phyloP scores from a whole-genome alignment of 768 basidiomycete genomes.

The Boletales sp. region DNA sequence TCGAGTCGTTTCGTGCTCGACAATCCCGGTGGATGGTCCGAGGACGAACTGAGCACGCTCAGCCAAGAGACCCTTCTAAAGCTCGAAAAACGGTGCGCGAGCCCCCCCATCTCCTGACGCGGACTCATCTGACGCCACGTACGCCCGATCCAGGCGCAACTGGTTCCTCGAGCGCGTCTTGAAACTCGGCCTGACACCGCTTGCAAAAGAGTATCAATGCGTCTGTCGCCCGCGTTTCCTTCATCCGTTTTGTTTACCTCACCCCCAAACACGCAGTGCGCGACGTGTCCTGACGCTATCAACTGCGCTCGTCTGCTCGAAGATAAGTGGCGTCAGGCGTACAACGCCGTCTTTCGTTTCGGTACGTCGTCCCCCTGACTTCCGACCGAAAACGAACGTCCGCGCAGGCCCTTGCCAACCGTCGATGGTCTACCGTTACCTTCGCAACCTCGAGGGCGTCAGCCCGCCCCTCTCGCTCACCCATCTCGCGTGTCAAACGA shows the following conservation, averaged over 20 bases:
- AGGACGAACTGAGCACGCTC: conserved; percentile 77
- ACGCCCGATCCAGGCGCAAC: conserved; percentile 49
- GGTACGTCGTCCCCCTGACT: conserved; percentile 37
- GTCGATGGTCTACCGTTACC: conserved; percentile 89
- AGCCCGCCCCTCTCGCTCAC: conserved; percentile 84
- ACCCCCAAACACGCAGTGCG: conserved; percentile 47
- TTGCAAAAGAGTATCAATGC: conserved; percentile 95
- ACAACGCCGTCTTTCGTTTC: conserved; percentile 82
- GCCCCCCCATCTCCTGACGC: background rate
- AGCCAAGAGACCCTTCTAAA: conserved; percentile 81
- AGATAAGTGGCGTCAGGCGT: conserved; percentile 92
- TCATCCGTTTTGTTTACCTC: conserved; percentile 1
- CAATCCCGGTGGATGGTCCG: conserved; percentile 83
- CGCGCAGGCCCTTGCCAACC: conserved; percentile 75
- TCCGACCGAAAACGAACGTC: background rate
- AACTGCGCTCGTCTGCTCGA: conserved; percentile 82
- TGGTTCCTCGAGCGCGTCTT: conserved; percentile 96
- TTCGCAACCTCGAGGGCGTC: conserved; percentile 85
- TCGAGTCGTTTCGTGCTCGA: conserved; percentile 89
- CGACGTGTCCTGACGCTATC: conserved; percentile 76
- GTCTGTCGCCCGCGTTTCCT: conserved; percentile 40
- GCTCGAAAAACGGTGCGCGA: conserved; percentile 72
- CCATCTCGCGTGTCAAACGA: conserved; percentile 84
- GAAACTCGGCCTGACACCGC: conserved; percentile 80
- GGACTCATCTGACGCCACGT: background rate